Evolutionary conservation across 306 rosid genomes (phyloP), one percentile per base, ranked within the genome.

Genomic region (Lathyrus sativus): DNA sequence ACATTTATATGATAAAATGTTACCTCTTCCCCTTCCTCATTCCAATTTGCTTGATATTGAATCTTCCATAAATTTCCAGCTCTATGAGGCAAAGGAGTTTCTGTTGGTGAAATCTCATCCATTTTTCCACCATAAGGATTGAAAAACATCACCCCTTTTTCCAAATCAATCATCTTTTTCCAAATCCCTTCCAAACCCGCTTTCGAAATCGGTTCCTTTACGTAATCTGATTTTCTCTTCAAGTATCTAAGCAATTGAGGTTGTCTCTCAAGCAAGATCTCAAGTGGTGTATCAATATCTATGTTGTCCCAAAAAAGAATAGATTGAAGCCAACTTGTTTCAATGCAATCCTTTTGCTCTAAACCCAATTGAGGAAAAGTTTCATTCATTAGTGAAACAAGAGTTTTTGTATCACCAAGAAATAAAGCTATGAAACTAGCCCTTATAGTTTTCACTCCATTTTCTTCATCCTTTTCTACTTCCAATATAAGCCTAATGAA

Each of bases 61-160:
- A 91, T 78, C 75, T 70, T 74, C 67, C 79, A 85, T 0, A 83
- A 8, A 65, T 76, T 80, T 4, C 90, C 93, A 0, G 33, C 75
- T 9, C 96, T 42, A 43, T 88, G 96, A 18, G 91, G 96, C 28
- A 88, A 79, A 59, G 97, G 78, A 11, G 83, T 83, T 13, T 35
- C 85, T 0, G 41, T 31, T 15, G 83, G 75, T 4, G 86, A 50
- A 76, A 91, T 83, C 77, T 82, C 79, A 45, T 64, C 62, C 97
- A 87, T 85, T 76, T 67, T 83, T 74, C 92, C 92, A 37, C 92
- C 89, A 49, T 87, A 87, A 14, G 92, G 89, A 53, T 87, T 78
- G 67, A 82, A 80, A 11, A 62, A 72, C 24, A 87, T 51, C 9
- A 9, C 13, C 2, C 74, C 67, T 2, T 55, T 63, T 49, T 74